Evolutionary conservation across 305 asterid species (phyloP), one percentile per base, ranked within the genome.

Genomic region (Andrographis paniculata): DNA sequence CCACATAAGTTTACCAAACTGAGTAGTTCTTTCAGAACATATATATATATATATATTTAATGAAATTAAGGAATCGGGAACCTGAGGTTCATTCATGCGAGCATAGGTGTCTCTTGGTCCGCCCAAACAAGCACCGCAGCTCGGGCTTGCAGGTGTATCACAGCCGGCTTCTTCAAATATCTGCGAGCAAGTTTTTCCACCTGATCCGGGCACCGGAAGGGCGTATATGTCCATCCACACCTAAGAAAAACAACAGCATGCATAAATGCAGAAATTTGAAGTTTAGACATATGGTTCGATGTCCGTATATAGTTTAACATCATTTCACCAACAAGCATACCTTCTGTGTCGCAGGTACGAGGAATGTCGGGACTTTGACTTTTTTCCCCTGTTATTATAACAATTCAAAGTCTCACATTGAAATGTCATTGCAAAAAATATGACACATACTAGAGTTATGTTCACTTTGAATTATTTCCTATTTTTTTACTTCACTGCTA

Each of bases 331-430:
- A 60, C 12, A 50, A 45, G 30, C 48, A 31, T 38, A 46, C 97
- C 95, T 88, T 84, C 62, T 82, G 97, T 4, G 93, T 88, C 43
- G 94, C 94, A 36, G 97, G 94, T 56, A 88, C 95, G 19, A 88
- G 81, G 63, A 88, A 79, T 1, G 95, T 88, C 19, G 97, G 97
- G 43, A 85, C 97, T 68, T 85, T 89, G 45, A 89, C 95, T 75
- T 74, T 82, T 65, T 74, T 82, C n/a, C 94, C 95, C 95, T 84
- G 75, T 37, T 51, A n/a, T n/a, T 40, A 63, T 42, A 31, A 52
- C 1, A 21, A 9, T 3, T 27, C 6, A 27, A 5, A 30, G 28
- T 14, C 4, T 59, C 49, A 10, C 16, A 43, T 2, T 20, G 11
- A 43, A 7, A 13, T 18, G 15, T 43, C 30, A 9, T 4, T 11